Evolutionary conservation across 2,329 filamentous ascomycete species (phyloP), one percentile per base, ranked within the genome.

Genomic region (Huntiella decipiens): DNA sequence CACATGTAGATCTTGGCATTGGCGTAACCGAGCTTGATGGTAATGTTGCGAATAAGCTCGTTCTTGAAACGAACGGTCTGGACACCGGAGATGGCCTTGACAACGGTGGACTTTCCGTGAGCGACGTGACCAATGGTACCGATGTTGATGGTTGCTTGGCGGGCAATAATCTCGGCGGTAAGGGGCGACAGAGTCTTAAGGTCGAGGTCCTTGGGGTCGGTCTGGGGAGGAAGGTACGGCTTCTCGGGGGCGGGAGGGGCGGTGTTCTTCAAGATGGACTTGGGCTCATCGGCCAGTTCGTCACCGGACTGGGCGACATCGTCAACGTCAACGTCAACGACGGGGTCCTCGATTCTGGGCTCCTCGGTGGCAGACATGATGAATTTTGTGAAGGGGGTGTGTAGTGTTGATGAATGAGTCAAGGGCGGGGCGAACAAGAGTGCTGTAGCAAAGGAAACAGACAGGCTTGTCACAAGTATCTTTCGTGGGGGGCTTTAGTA

Each of bases 1-100:
- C 91, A 98, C 73, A 95, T 84, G 79, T 96, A 98, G 64, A 98
- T 87, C 68, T 98, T 96, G 57, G 91, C 91, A 64, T 98, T 98
- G 63, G 91, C 91, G 64, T 98, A 98, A 62, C 91, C 91, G 57
- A 98, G 76, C 77, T 98, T 98, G 72, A 98, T 98, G 58, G 91
- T 98, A 60, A 98, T 98, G 65, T 98, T 98, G 60, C 91, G 76
- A 68, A 96, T 92, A 66, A 95, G 69, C 68, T 98, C 91, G 70
- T 96, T 98, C 81, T 98, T 98, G 74, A 98, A 98, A 56, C 91
- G 78, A 60, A 98, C 91, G 13, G 91, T 98, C 73, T 98, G 91
- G 53, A 98, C 91, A 52, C 91, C 91, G 1, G 91, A 96, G 57
- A 98, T 96, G 57, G 91, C 91, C 73, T 98, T 98, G 57, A 98